Evolutionary conservation across 345 rosid species (phyloP).

Genomic region (Euphorbia tirucalli): DNA sequence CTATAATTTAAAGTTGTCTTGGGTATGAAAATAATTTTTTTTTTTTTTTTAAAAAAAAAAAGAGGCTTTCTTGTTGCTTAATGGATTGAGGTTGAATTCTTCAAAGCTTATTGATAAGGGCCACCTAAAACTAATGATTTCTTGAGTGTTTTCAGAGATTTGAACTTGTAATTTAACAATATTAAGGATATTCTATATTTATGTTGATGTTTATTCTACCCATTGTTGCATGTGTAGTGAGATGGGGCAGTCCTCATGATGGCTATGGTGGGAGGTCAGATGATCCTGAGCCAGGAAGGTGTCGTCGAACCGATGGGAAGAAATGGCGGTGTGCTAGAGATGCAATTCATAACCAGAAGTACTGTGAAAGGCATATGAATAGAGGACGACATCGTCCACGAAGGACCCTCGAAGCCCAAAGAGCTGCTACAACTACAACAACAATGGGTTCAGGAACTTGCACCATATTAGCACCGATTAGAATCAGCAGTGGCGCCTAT

Average conservation of each 20-base stretch:
- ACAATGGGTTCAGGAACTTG: slow-evolving; percentile 38
- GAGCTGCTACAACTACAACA: slow-evolving; percentile 33
- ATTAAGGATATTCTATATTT: neutral
- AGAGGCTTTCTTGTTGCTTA: too few species aligned
- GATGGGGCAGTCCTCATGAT: slow-evolving; percentile 40
- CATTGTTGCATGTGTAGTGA: slow-evolving; percentile 30
- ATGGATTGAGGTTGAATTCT: too few species aligned
- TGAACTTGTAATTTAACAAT: too few species aligned
- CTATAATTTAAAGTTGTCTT: too few species aligned
- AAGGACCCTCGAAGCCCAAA: slow-evolving; percentile 77
- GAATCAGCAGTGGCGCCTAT: slow-evolving; percentile 26
- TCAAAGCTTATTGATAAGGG: too few species aligned
- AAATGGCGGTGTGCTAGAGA: slow-evolving; percentile 84
- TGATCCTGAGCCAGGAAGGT: slow-evolving; percentile 74
- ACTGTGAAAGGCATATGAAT: slow-evolving; percentile 77
- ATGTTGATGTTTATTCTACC: too few species aligned
- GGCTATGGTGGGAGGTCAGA: slow-evolving; percentile 41
- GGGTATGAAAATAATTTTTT: too few species aligned
- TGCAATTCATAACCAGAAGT: slow-evolving; percentile 72
- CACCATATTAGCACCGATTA: slow-evolving; percentile 21
- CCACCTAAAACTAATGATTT: too few species aligned
- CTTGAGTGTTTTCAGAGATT: too few species aligned
- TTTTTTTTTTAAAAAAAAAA: too few species aligned
- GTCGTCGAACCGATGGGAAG: slow-evolving; percentile 79
- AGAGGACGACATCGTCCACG: slow-evolving; percentile 89